Evolutionary conservation across 2,329 filamentous ascomycete genomes (phyloP).

Genomic region (Colletotrichum theobromicola): DNA sequence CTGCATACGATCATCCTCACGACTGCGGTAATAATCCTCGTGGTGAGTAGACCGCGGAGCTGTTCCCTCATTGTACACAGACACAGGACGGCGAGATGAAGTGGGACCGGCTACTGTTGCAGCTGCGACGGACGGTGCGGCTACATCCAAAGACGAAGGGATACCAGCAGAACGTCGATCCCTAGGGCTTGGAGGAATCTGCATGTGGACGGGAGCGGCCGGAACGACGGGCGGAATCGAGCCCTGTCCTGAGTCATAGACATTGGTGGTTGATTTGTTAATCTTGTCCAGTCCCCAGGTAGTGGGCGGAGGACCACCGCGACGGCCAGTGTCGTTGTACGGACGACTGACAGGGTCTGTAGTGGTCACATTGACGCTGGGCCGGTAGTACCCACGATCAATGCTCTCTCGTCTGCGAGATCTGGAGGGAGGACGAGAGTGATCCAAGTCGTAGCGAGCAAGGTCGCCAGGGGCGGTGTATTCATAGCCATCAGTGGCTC

Average conservation of each 20-base stretch:
- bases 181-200: slow-evolving; percentile 38
- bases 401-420: slow-evolving; percentile 57
- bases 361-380: slow-evolving; percentile 48
- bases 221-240: slow-evolving; percentile 47
- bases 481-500: slow-evolving; percentile 62
- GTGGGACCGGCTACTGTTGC: slow-evolving; percentile 26
- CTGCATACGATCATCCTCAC: slow-evolving; percentile 51
- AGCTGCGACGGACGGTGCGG: slow-evolving; percentile 4
- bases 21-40: slow-evolving; percentile 54
- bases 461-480: slow-evolving; percentile 69
- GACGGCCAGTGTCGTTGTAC: slow-evolving; percentile 30
- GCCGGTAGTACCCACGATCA: slow-evolving; percentile 60
- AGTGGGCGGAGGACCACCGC: slow-evolving; percentile 67
- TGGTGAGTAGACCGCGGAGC: slow-evolving; percentile 46
- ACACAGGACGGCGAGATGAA: slow-evolving; percentile 49
- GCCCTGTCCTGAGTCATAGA: slow-evolving; percentile 55
- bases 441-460: slow-evolving; percentile 65
- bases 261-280: slow-evolving; percentile 45
- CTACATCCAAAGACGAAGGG: slow-evolving; percentile 8
- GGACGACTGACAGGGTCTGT: slow-evolving; percentile 28
- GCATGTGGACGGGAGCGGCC: slow-evolving; percentile 33
- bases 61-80: slow-evolving; percentile 57
- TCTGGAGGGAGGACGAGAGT: slow-evolving; percentile 46
- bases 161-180: slow-evolving; percentile 26
- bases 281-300: slow-evolving; percentile 76